Conservation (phyloP, 2,329 filamentous ascomycete species). For the Exophiala phaeomuriformis region DNA sequence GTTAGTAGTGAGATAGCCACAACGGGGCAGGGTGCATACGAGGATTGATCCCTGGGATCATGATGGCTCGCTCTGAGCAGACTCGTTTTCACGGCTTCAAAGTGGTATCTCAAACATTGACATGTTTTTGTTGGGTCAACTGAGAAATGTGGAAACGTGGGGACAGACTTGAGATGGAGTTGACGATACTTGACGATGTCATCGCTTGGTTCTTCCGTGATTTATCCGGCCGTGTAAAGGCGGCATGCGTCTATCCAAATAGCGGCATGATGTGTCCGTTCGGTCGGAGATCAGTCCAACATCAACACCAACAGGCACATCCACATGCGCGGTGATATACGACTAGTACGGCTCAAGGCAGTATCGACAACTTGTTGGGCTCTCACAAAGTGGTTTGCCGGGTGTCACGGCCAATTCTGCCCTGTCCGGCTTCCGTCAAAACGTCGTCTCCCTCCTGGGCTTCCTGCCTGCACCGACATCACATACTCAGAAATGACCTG, state of each 20-base stretch:
- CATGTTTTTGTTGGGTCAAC: too few relatives aligned
- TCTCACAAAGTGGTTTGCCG: too few relatives aligned
- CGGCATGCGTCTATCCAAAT: too few relatives aligned
- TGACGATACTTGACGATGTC: background rate
- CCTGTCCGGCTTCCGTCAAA: background rate
- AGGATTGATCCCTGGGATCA: constrained; percentile 59
- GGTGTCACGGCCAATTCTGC: background rate
- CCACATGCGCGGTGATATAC: too few relatives aligned
- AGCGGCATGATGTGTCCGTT: too few relatives aligned
- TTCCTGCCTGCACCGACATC: background rate
- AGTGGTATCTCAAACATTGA: too few relatives aligned
- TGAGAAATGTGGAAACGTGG: background rate
- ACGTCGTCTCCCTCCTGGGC: background rate
- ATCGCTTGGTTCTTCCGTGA: background rate
- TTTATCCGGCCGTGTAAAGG: too few relatives aligned
- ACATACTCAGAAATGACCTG: background rate
- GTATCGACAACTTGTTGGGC: too few relatives aligned
- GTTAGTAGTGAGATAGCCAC: background rate
- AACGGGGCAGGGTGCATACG: constrained; percentile 38
- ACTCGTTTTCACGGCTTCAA: background rate
- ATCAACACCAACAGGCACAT: too few relatives aligned
- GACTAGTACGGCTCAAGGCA: too few relatives aligned
- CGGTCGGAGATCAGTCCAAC: too few relatives aligned
- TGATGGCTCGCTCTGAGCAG: constrained; percentile 30
- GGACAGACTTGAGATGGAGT: background rate